These are phyloP conservation scores for Gentiana dahurica DNA, from an alignment of 257 asterid genomes.

Conservation along the genomic window DNA sequence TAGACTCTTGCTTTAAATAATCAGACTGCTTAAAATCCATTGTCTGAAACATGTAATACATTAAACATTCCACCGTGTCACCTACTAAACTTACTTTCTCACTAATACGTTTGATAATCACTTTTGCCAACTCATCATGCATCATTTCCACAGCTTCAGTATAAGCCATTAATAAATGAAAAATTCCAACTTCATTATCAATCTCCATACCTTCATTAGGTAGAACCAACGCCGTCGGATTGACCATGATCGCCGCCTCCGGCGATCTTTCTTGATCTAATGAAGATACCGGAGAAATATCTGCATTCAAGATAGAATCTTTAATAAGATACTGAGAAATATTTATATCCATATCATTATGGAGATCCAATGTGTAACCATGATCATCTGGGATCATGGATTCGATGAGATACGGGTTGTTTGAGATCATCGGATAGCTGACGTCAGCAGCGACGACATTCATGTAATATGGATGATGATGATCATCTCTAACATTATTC, in stretches of 20 bases:
- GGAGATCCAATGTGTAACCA: constrained; percentile 1
- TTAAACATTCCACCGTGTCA: constrained; percentile 18
- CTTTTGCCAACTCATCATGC: constrained; percentile 17
- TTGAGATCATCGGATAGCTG: not conserved
- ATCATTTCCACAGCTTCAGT: constrained; percentile 30
- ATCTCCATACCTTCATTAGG: constrained; percentile 25
- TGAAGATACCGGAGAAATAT: not conserved
- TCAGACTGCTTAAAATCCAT: constrained; percentile 10
- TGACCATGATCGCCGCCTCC: too few species aligned
- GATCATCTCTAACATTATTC: not conserved
- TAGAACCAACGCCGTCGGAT: not conserved
- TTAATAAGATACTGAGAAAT: constrained; percentile 2
- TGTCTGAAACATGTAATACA: constrained; percentile 30
- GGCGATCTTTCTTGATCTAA: too few species aligned
- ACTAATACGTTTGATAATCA: constrained; percentile 16
- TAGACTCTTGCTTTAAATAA: constrained; percentile 23
- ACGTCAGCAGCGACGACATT: not conserved
- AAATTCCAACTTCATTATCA: constrained; percentile 15
- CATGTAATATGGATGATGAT: not conserved
- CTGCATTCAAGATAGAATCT: constrained; percentile 9
- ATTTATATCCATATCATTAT: constrained; percentile 2
- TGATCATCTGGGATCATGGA: constrained; percentile 1
- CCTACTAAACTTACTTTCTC: constrained; percentile 30
- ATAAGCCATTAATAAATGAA: constrained; percentile 38
- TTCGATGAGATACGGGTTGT: not conserved